Percentiles rank a stretch among this genome's conserved stretches.
Conservation (phyloP, 768 basidiomycete species). For the Hirschioporus abietinus region DNA sequence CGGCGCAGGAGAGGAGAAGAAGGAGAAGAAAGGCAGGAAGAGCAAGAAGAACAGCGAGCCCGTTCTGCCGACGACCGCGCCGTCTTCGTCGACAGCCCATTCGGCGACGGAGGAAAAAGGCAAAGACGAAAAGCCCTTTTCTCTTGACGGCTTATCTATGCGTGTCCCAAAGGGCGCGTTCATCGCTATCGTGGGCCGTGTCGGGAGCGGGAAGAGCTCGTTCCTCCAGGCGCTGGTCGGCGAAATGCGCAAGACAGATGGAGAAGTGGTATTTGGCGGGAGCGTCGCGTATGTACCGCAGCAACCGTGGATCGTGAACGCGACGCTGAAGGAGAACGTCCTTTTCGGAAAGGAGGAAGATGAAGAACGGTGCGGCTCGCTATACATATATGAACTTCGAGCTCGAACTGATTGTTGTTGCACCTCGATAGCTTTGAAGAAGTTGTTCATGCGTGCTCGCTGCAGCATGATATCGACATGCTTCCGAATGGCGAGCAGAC, state of each 20-base stretch:
- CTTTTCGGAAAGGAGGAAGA: constrained; percentile 66
- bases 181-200: constrained; percentile 67
- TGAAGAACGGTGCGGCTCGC: constrained; percentile 39
- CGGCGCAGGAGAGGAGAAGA: constrained; percentile 12
- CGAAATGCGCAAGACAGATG: constrained; percentile 60
- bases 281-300: constrained; percentile 56
- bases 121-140: constrained; percentile 44
- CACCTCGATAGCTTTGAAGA: constrained; percentile 40
- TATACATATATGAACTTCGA: neutral
- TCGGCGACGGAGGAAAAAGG: constrained; percentile 16
- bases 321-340: constrained; percentile 69
- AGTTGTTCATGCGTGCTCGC: constrained; percentile 58
- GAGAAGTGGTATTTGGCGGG: constrained; percentile 51
- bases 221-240: constrained; percentile 53
- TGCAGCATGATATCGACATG: constrained; percentile 66
- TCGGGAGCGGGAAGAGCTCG: constrained; percentile 72
- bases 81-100: too few relatives aligned
- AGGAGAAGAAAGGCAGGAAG: constrained; percentile 17
- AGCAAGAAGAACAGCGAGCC: constrained; percentile 20
- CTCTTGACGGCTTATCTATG: constrained; percentile 41
- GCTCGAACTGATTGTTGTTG: neutral
- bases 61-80: constrained; percentile 15
- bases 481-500: constrained; percentile 66
- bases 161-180: constrained; percentile 50
- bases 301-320: constrained; percentile 60